Evolutionary conservation across 2,329 filamentous ascomycete genomes (phyloP).

Genomic region (Fusarium mexicanum): DNA sequence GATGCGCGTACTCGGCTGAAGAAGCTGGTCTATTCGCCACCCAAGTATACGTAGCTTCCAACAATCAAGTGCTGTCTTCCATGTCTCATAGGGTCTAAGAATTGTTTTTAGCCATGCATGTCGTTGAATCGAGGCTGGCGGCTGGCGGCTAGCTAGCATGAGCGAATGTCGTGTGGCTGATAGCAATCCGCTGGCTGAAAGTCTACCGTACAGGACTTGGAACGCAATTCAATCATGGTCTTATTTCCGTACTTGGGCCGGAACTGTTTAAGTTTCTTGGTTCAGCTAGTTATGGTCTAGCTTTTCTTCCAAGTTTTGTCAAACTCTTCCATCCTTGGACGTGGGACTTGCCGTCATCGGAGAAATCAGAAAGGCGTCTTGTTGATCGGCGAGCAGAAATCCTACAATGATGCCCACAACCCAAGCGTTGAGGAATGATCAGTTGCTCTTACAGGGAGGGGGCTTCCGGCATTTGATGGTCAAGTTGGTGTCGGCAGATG

Average conservation of each 20-base stretch:
- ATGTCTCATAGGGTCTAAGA: not conserved
- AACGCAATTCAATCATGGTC: not conserved
- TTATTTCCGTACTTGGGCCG: conserved; percentile 20
- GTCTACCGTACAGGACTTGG: not conserved
- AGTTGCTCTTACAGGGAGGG: not conserved
- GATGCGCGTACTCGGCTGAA: not conserved
- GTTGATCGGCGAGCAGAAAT: not conserved
- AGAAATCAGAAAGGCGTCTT: not conserved
- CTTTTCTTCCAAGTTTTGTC: not conserved
- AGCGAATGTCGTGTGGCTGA: not conserved
- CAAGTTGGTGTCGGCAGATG: conserved; percentile 16
- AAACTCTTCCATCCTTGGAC: not conserved
- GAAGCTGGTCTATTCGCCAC: conserved; percentile 23
- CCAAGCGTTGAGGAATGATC: not conserved
- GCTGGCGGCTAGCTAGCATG: conserved; percentile 1
- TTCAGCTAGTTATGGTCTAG: conserved; percentile 2
- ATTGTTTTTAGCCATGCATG: conserved; percentile 5
- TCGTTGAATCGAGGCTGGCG: conserved; percentile 1
- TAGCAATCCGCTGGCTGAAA: not conserved
- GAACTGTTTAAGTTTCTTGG: not conserved
- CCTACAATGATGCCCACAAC: not conserved
- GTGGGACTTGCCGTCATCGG: not conserved
- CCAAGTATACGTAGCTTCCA: not conserved
- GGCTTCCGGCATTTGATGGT: conserved; percentile 8
- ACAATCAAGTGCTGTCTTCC: not conserved